Evolutionary conservation across 75 land plant species (phyloP).

Genomic region (Gnetum montanum): DNA sequence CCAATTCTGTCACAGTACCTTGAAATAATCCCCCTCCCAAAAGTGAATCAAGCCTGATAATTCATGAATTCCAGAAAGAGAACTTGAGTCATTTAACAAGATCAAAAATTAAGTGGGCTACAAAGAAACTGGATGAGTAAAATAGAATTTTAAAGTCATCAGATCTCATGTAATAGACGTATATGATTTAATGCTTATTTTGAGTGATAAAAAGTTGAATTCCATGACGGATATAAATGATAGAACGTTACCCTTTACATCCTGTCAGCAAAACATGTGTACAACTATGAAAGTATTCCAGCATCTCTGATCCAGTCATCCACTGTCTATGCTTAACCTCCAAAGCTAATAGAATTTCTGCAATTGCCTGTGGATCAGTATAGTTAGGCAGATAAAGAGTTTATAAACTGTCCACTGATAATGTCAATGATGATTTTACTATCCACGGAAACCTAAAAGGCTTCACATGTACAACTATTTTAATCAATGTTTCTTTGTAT

Average conservation of each 20-base stretch:
- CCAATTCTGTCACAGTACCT: conserved; percentile 74
- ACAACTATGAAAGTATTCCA: conserved; percentile 22
- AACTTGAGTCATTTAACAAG: background rate
- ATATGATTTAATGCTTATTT: too few relatives aligned
- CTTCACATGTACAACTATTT: too few relatives aligned
- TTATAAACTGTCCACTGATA: too few relatives aligned
- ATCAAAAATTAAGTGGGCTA: background rate
- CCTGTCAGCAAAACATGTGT: conserved; percentile 32
- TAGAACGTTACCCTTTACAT: conserved; percentile 41
- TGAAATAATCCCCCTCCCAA: conserved; percentile 70
- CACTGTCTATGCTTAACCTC: conserved; percentile 34
- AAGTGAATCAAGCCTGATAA: conserved; percentile 47
- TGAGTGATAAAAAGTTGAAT: too few relatives aligned
- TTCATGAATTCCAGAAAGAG: background rate
- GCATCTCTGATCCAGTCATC: conserved; percentile 46
- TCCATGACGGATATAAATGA: too few relatives aligned
- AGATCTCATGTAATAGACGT: too few relatives aligned
- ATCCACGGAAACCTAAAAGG: too few relatives aligned
- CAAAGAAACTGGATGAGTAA: background rate
- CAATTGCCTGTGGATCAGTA: conserved; percentile 55
- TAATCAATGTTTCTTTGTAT: too few relatives aligned
- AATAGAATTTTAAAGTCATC: too few relatives aligned
- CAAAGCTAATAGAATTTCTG: conserved; percentile 24
- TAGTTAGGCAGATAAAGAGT: too few relatives aligned
- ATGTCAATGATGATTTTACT: too few relatives aligned